Base-by-base conservation (phyloP, 495 filamentous ascomycete genomes). In the Amniculicola lignicola region DNA sequence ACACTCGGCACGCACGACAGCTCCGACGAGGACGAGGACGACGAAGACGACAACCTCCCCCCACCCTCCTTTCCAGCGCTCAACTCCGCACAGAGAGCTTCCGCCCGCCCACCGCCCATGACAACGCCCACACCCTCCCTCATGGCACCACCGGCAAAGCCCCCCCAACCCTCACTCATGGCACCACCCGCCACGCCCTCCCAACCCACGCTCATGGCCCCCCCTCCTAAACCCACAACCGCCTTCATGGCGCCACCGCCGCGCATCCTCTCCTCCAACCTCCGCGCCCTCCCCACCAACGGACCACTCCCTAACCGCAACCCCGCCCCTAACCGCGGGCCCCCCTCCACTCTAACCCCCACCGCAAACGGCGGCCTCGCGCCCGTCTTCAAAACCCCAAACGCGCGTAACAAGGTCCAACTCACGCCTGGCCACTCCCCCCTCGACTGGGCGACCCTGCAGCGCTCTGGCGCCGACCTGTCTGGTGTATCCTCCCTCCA, bases 401-500 rank as follows among this genome's bases (percentile, higher is more conserved):
- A 72, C 36, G 46, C 66, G 14, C 66, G 70, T 6, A 44, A 48
- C 22, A 82, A 87, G 60, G 88, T 95, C 18, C 73, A 84, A 14
- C 83, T 98, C 27, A 76, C 81, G 25, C 93, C 93, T 0, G 93
- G 93, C 31, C 90, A 87, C 75, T 92, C 87, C 1, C 93, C 93
- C 0, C 83, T 98, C 4, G 93, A 98, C 78, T 98, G 93, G 93
- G 93, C 93, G 22, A 81, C 83, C 12, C 80, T 94, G 1, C 77
- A 81, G 1, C 72, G 75, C n/a, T 76, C 87, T 2, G 73, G 76
- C 4, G 78, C 78, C 39, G 82, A 88, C 59, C 82, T 95, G 9
- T 67, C 69, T 77, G 67, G 77, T 64, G 74, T 78, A 12, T 62
- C 79, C 2, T 77, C 79, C 1, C 66, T 80, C 3, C 69, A 73